Base-by-base conservation (phyloP, 768 basidiomycete genomes). In the Chalciporus pseudorubinellus region DNA sequence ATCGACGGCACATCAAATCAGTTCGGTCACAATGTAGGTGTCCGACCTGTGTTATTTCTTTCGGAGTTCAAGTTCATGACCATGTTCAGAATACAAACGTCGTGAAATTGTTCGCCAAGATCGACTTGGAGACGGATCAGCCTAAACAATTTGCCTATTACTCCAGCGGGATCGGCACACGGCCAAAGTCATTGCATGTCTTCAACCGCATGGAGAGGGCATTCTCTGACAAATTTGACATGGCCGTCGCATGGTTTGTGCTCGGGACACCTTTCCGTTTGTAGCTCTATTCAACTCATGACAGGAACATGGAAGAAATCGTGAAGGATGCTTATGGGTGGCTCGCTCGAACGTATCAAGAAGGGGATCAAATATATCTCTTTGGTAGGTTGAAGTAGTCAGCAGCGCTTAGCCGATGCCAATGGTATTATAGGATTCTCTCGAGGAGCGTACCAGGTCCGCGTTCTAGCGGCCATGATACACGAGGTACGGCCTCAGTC, bases 391-490 rank as follows among this genome's bases (percentile, higher is more conserved):
- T 29, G 12, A 28, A 1, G 9, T 36, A 7, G 16, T 29, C 12
- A 21, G 22, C 26, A 4, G 4, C 29, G n/a, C 33, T 29, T n/a
- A 33, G 22, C 5, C 20, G 14, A 44, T 29, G 44, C 38, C 22
- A 10, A 28, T 38, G 12, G 26, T 20, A 24, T 7, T 18, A 5
- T 22, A 68, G 67, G 67, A 7, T 77, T 77, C 52, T 76, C 74
- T 28, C 63, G 76, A 33, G 74, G 75, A 3, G 70, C 71, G 18
- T 73, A 72, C 51, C 67, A 71, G 36, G 70, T 70, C 9, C 65
- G 74, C 29, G 64, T 67, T 6, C 60, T 73, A 14, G 71, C 73
- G 0, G 74, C 65, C 13, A 73, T 74, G 73, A 62, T 74, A 3
- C 52, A 70, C 44, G 62, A 67, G 56, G 70, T 72, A 40, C 12